phyloP scores from a whole-genome alignment of 2,329 filamentous ascomycete species.

The Rhynchosporium agropyri region DNA sequence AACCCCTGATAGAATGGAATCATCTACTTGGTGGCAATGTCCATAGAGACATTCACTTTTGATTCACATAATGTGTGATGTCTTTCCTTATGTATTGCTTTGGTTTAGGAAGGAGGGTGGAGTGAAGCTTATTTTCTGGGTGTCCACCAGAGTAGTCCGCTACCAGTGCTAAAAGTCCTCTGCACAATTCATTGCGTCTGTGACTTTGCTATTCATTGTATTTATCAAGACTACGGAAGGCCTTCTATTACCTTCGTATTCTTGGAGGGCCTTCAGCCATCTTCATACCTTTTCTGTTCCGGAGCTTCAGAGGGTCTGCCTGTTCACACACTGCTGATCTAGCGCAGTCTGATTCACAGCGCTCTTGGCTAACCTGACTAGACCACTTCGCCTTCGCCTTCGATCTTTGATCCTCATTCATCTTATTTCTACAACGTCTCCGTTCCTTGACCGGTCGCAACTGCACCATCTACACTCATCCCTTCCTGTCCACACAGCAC shows the following conservation, averaged over 20 bases:
- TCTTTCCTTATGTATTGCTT: background rate
- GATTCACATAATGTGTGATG: slow-evolving; percentile 11
- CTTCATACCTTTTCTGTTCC: background rate
- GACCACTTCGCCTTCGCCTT: slow-evolving; percentile 18
- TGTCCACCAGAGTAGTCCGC: background rate
- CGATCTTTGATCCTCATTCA: slow-evolving; percentile 6
- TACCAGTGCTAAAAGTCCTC: background rate
- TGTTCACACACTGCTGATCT: slow-evolving; percentile 4
- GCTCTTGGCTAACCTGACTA: slow-evolving; percentile 9
- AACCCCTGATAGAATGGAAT: background rate
- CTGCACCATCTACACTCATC: slow-evolving; percentile 5
- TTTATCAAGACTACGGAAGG: background rate
- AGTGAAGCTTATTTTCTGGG: background rate
- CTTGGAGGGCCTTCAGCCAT: background rate
- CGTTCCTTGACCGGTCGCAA: background rate
- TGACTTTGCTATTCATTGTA: background rate
- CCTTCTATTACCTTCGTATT: background rate
- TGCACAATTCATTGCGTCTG: background rate
- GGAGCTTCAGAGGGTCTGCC: slow-evolving; percentile 16
- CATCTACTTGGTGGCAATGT: background rate
- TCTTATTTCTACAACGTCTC: slow-evolving; percentile 11
- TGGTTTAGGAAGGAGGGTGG: too few relatives aligned
- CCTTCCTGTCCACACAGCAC: background rate
- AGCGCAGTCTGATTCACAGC: slow-evolving; percentile 9
- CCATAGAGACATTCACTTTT: background rate